phyloP scores from a whole-genome alignment of 2,329 filamentous ascomycete species.

The Teratosphaeria gauchensis region DNA sequence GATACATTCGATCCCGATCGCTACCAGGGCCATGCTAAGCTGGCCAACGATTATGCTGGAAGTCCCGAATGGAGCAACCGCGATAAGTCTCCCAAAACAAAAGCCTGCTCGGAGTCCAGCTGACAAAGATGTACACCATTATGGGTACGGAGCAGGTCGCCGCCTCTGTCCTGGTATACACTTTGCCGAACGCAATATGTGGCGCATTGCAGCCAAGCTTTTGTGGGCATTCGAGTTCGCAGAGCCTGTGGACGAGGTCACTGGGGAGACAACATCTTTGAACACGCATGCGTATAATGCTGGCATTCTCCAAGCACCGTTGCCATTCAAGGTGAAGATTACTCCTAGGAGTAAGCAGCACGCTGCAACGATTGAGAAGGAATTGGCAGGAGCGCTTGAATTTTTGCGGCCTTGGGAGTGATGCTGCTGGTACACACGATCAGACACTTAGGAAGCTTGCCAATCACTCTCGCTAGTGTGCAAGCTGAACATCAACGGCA shows the following conservation, averaged over 20 bases:
- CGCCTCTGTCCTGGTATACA: slow-evolving; percentile 44
- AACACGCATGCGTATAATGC: neutral
- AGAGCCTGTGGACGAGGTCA: neutral
- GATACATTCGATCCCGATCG: slow-evolving; percentile 29
- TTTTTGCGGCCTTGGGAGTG: neutral
- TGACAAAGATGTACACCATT: slow-evolving; percentile 26
- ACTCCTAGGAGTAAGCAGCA: neutral
- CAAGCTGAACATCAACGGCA: slow-evolving; percentile 1
- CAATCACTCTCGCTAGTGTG: neutral
- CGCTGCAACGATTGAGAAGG: neutral
- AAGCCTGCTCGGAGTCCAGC: neutral
- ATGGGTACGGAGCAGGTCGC: slow-evolving; percentile 40
- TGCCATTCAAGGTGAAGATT: neutral
- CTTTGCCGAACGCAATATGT: slow-evolving; percentile 41
- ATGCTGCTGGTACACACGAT: neutral
- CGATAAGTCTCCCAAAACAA: neutral
- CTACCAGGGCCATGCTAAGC: slow-evolving; percentile 21
- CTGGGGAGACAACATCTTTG: neutral
- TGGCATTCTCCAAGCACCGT: neutral
- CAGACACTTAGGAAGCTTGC: neutral
- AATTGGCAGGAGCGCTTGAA: neutral
- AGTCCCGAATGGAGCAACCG: neutral
- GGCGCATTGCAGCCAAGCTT: slow-evolving; percentile 25
- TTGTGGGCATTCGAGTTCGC: slow-evolving; percentile 43
- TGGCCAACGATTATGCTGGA: slow-evolving; percentile 21